phyloP scores from a whole-genome alignment of 2,329 filamentous ascomycete species.

The Scleromitrula shiraiana region DNA sequence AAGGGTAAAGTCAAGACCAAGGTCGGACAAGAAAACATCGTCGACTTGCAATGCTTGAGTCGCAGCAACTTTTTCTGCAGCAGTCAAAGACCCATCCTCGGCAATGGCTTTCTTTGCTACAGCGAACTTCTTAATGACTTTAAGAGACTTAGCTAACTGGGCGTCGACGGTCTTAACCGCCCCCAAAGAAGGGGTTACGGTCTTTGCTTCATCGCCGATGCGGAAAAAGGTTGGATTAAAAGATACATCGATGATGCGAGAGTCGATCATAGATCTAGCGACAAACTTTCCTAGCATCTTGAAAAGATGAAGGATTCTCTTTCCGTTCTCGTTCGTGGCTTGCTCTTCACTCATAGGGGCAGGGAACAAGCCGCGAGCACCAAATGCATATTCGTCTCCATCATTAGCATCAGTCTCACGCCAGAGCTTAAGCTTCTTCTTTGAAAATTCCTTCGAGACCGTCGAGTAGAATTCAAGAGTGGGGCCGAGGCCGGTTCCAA shows the following conservation, averaged over 20 bases:
- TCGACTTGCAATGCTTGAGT: slow-evolving; percentile 66
- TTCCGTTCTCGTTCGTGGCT: slow-evolving; percentile 65
- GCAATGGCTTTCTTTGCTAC: slow-evolving; percentile 76
- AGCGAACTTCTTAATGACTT: slow-evolving; percentile 80
- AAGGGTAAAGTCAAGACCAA: slow-evolving; percentile 89
- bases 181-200: slow-evolving; percentile 75
- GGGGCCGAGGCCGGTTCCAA: slow-evolving; percentile 89
- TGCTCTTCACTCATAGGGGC: slow-evolving; percentile 80
- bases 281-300: slow-evolving; percentile 95
- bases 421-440: slow-evolving; percentile 96
- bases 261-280: slow-evolving; percentile 95
- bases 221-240: slow-evolving; percentile 98
- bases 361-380: slow-evolving; percentile 79
- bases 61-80: slow-evolving; percentile 62
- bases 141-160: slow-evolving; percentile 75
- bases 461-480: slow-evolving; percentile 98
- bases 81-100: slow-evolving; percentile 55
- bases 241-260: slow-evolving; percentile 92
- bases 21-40: slow-evolving; percentile 71
- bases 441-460: slow-evolving; percentile 93
- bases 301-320: slow-evolving; percentile 81
- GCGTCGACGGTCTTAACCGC: slow-evolving; percentile 86
- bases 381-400: slow-evolving; percentile 74
- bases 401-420: slow-evolving; percentile 75
- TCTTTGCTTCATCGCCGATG: slow-evolving; percentile 59